Evolutionary conservation across 2,329 filamentous ascomycete species (phyloP).

Genomic region (Colletotrichum incanum): DNA sequence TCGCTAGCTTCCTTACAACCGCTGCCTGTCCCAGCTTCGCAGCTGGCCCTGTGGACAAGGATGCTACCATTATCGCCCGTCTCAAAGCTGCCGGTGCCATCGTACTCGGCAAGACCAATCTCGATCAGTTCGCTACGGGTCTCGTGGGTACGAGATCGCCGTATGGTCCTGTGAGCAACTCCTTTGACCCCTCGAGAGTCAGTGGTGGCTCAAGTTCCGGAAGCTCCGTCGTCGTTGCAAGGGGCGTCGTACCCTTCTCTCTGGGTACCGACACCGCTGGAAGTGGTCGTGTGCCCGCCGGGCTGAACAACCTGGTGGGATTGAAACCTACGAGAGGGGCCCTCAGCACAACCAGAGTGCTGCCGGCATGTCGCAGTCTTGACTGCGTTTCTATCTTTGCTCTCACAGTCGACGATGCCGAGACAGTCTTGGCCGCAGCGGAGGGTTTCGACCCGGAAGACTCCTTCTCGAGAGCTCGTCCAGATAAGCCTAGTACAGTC

Average conservation of each 20-base stretch:
- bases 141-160: conserved; percentile 74
- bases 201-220: conserved; percentile 73
- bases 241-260: conserved; percentile 69
- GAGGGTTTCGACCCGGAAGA: conserved; percentile 66
- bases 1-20: conserved; percentile 66
- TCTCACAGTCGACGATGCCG: conserved; percentile 64
- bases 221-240: conserved; percentile 68
- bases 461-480: conserved; percentile 63
- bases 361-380: conserved; percentile 70
- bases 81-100: conserved; percentile 69
- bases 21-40: conserved; percentile 66
- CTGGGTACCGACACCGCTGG: conserved; percentile 72
- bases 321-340: conserved; percentile 69
- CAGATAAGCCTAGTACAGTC: conserved; percentile 37
- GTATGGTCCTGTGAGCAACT: conserved; percentile 69
- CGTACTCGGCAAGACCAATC: conserved; percentile 71
- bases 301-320: conserved; percentile 68
- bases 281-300: conserved; percentile 68
- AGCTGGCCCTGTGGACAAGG: conserved; percentile 60
- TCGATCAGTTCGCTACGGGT: conserved; percentile 76
- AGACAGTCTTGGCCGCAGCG: conserved; percentile 63
- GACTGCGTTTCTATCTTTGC: conserved; percentile 72
- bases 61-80: conserved; percentile 64
- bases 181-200: conserved; percentile 58
- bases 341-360: conserved; percentile 63